Evolutionary conservation across 495 filamentous ascomycete species (phyloP).

Genomic region (Talaromyces liani): DNA sequence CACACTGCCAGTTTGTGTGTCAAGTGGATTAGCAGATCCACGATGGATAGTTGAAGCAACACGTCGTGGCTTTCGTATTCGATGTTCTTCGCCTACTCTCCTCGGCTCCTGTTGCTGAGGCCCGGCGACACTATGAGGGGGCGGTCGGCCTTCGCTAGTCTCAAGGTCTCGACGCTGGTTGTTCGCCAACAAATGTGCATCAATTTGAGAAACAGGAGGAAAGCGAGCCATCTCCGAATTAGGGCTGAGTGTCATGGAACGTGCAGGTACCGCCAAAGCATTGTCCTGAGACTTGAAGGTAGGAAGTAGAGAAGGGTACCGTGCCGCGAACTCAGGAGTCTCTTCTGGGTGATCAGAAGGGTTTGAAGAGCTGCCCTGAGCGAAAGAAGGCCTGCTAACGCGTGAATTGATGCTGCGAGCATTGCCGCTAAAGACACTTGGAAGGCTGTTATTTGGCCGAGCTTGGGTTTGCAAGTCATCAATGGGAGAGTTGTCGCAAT

Average conservation of each 20-base stretch:
- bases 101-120: not conserved
- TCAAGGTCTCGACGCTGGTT: slow-evolving; percentile 8
- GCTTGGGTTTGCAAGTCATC: slow-evolving; percentile 10
- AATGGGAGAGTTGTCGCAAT: slow-evolving; percentile 41
- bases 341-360: slow-evolving; percentile 6
- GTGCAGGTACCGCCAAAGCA: slow-evolving; percentile 3
- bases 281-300: slow-evolving; percentile 1
- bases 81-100: not conserved
- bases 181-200: slow-evolving; percentile 31
- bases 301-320: slow-evolving; percentile 24
- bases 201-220: slow-evolving; percentile 38
- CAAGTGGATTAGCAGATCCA: not conserved
- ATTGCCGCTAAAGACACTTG: slow-evolving; percentile 5
- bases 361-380: not conserved
- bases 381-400: not conserved
- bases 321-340: slow-evolving; percentile 17
- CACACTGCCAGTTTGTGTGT: not conserved
- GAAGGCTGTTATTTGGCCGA: not conserved
- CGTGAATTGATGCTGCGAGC: not conserved
- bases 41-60: not conserved
- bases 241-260: slow-evolving; percentile 16
- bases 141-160: not conserved
- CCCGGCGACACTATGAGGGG: not conserved
- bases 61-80: not conserved
- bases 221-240: slow-evolving; percentile 28